Evolutionary conservation across 1,284 basidiomycete genomes (phyloP), one percentile per base, ranked within the genome.

Genomic region (Malassezia dermatis): DNA sequence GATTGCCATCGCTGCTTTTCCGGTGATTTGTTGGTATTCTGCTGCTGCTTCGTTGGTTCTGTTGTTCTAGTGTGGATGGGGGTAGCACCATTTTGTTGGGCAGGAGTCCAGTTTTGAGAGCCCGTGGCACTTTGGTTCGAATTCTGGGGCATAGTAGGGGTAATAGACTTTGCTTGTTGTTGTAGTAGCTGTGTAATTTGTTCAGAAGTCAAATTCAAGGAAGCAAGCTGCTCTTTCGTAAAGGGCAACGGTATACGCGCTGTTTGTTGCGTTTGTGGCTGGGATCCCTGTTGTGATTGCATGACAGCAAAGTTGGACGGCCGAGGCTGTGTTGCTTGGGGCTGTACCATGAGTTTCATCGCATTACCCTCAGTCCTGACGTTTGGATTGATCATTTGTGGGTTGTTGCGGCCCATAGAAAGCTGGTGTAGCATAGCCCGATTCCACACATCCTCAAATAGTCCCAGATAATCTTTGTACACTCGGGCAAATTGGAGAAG

Each of bases 391-490:
- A 27, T 13, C 44, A 46, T 34, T 19, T 32, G 28, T 11, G 44
- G 30, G 8, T 46, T 30, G 15, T 12, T 23, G 17, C 27, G 44
- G 28, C 31, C 31, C 62, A 67, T 65, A 4, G 64, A 60, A 54
- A 62, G 61, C 49, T 67, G 66, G 19, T 69, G 67, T 17, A 66
- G 58, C 58, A 69, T 60, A 2, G 67, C 67, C n/a, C 65, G 60
- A 47, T 63, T 63, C 68, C 68, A 73, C 4, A 69, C 64, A 46
- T 68, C 64, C 39, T 71, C 70, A 24, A 73, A 69, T 3, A 66
- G 63, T 6, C 59, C 62, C 31, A 73, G 58, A 48, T 64, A 67
- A 32, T 53, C 62, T 37, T 62, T 59, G 42, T 63, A 73, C 37
- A 64, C 58, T 34, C 63, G 60, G 2, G 63, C 64, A 28, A 73